phyloP scores from a whole-genome alignment of 768 basidiomycete species.

The Rhizopogon roseolus region DNA sequence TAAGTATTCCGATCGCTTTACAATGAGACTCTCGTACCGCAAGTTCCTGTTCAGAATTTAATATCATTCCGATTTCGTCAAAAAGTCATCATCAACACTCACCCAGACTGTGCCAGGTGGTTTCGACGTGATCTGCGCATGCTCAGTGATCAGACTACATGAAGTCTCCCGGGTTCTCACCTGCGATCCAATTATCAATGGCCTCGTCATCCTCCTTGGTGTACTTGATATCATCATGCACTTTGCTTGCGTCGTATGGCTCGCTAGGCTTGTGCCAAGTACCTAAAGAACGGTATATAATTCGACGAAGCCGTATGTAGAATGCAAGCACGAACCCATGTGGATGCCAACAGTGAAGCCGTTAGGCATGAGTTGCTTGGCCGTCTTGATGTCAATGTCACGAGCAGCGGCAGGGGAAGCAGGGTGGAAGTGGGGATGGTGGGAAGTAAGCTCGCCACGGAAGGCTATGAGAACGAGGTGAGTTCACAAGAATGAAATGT shows the following conservation, averaged over 20 bases:
- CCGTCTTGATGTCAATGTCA: conserved; percentile 67
- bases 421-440: conserved; percentile 73
- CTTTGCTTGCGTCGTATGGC: conserved; percentile 46
- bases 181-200: conserved; percentile 67
- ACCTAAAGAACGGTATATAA: conserved; percentile 17
- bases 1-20: conserved; percentile 35
- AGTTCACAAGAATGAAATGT: neutral
- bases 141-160: neutral
- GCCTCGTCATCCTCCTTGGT: conserved; percentile 64
- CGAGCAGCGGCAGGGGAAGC: conserved; percentile 52
- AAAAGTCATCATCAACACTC: conserved; percentile 10
- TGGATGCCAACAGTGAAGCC: conserved; percentile 66
- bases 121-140: conserved; percentile 56
- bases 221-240: conserved; percentile 64
- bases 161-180: neutral
- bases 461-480: conserved; percentile 36
- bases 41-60: neutral
- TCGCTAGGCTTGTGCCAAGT: conserved; percentile 59
- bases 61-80: neutral
- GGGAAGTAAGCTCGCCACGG: conserved; percentile 69
- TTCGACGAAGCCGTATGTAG: neutral
- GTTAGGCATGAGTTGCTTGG: conserved; percentile 55
- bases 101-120: conserved; percentile 72
- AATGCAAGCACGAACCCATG: conserved; percentile 42
- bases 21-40: conserved; percentile 16